Evolutionary conservation across 441 rosid genomes (phyloP), one percentile per base, ranked within the genome.

Genomic region (Erodium moschatum): DNA sequence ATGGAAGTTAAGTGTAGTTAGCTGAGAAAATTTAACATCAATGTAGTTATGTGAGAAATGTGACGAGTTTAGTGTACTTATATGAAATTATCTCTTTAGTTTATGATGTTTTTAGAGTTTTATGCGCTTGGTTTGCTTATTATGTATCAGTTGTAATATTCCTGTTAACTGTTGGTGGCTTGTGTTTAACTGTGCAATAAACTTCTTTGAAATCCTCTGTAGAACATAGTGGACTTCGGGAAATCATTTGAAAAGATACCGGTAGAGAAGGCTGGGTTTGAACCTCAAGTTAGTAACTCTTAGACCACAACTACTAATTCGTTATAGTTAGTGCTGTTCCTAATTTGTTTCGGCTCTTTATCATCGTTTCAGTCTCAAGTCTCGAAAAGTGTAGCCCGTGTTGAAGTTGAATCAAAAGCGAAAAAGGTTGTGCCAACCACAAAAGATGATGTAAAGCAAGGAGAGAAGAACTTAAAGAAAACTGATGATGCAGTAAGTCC

Each of bases 181-280:
- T 31, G 38, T 6, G 16, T n/a, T n/a, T 65, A 64, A 46, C 33
- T 24, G 19, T 58, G 54, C 42, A 67, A 29, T 67, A 52, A 50
- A 29, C 33, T 56, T 62, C 63, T 46, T 64, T 6, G 67, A 31
- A 19, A 64, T 76, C n/a, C 12, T 35, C 3, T 54, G 74, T 92
- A 93, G 97, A 75, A 69, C 75, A 81, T 73, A 71, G 88, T 83
- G 76, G 78, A 73, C 56, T 72, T 86, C 69, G 80, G 79, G 67
- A 69, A 83, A 44, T 73, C 80, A 73, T 83, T 89, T 75, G 82
- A 70, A 70, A 84, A 77, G 72, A 75, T 92, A 71, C 58, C 70
- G 65, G 44, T 86, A 67, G 79, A 87, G 77, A 81, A 89, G 83
- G 75, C 85, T 63, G 73, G 35, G 65, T 90, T 90, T 77, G 85